Evolutionary conservation across 495 filamentous ascomycete species (phyloP).

Genomic region (Tuber melanosporum): DNA sequence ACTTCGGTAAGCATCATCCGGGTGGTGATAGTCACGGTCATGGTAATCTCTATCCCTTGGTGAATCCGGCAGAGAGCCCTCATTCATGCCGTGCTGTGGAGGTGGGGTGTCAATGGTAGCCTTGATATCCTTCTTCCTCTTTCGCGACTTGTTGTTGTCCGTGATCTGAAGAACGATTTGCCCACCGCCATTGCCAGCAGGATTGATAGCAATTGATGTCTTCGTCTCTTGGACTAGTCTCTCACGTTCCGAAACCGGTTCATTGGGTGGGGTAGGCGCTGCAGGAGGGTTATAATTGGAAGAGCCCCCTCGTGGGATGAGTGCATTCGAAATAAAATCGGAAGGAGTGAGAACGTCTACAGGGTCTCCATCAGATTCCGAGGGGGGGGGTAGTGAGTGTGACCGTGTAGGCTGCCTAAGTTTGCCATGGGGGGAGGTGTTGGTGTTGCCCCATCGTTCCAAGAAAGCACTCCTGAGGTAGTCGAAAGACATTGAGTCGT

Average conservation of each 20-base stretch:
- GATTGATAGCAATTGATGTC: conserved; percentile 39
- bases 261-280: conserved; percentile 39
- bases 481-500: conserved; percentile 42
- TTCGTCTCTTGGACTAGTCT: conserved; percentile 39
- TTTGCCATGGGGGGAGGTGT: conserved; percentile 26
- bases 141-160: conserved; percentile 36
- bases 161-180: conserved; percentile 38
- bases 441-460: conserved; percentile 32
- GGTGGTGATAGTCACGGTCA: conserved; percentile 10
- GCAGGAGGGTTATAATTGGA: conserved; percentile 35
- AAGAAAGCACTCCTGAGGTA: conserved; percentile 39
- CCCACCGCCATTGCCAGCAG: conserved; percentile 30
- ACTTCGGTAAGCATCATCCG: conserved; percentile 47
- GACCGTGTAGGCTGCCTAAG: conserved; percentile 34
- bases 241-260: conserved; percentile 34
- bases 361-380: conserved; percentile 36
- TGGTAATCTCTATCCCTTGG: conserved; percentile 3
- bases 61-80: conserved; percentile 6
- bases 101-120: conserved; percentile 19
- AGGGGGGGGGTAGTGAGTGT: conserved; percentile 40
- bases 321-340: conserved; percentile 29
- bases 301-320: conserved; percentile 19
- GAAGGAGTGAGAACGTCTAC: conserved; percentile 28
- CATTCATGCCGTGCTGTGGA: neutral
- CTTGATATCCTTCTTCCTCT: conserved; percentile 36